These are phyloP conservation scores for Neurospora sp. DNA, from an alignment of 2,329 filamentous ascomycete species.

Conservation along the genomic window DNA sequence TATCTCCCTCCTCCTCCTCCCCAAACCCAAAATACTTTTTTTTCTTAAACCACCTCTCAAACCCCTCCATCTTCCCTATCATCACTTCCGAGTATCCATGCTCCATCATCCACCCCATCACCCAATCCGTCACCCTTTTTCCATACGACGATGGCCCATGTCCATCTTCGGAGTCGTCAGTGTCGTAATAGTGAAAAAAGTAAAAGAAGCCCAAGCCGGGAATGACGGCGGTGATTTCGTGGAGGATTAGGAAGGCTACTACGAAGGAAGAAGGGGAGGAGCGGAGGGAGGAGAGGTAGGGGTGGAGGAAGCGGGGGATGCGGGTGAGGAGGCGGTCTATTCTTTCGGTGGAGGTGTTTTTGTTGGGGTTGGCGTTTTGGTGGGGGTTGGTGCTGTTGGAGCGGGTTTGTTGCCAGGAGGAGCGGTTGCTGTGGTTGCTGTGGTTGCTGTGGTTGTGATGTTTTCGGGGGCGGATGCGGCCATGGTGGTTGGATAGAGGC, in stretches of 20 bases:
- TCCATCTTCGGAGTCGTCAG: neutral
- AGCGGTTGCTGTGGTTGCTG: neutral
- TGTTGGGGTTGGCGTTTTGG: neutral
- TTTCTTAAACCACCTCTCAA: conserved; percentile 64
- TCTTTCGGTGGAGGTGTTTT: conserved; percentile 13
- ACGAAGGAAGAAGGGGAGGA: conserved; percentile 74
- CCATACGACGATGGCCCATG: neutral
- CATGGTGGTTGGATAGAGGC: neutral
- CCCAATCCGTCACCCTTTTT: neutral
- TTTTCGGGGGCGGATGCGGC: neutral
- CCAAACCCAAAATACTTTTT: conserved; percentile 73
- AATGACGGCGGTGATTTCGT: conserved; percentile 81
- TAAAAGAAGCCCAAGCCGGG: conserved; percentile 67
- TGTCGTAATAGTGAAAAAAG: conserved; percentile 60
- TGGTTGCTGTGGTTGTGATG: neutral
- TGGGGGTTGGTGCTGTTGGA: neutral
- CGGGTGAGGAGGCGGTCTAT: conserved; percentile 38
- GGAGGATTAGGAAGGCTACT: conserved; percentile 76
- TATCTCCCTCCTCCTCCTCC: conserved; percentile 21
- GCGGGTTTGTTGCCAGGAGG: neutral
- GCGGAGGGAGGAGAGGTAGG: conserved; percentile 59
- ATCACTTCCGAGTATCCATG: conserved; percentile 32
- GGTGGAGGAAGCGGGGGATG: conserved; percentile 57
- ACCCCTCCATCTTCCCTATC: conserved; percentile 56
- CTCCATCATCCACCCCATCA: conserved; percentile 32